A percentile compares a stretch with the other conserved stretches of the same genome.
These are phyloP conservation scores for Tephrocybe sp. DNA, from an alignment of 768 basidiomycete species.

Conservation along the genomic window DNA sequence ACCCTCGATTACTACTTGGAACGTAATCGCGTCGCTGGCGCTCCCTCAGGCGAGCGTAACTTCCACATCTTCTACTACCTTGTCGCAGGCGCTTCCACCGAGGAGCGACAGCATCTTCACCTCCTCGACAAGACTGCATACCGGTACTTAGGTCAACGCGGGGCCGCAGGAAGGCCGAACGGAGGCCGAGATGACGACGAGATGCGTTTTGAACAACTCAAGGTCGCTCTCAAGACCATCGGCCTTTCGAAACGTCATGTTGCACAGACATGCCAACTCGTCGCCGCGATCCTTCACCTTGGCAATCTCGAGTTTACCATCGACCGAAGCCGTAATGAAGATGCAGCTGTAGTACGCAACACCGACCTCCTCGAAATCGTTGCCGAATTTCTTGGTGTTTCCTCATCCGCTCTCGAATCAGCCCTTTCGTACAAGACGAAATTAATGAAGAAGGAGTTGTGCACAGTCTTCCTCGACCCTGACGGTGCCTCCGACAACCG, in stretches of 20 bases:
- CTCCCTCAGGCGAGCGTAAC: constrained; percentile 90
- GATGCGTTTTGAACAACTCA: constrained; percentile 90
- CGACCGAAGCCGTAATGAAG: constrained; percentile 82
- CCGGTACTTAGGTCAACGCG: constrained; percentile 81
- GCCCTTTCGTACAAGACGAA: constrained; percentile 90
- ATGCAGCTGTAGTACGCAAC: constrained; percentile 91
- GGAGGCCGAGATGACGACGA: constrained; percentile 75
- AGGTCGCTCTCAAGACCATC: constrained; percentile 89
- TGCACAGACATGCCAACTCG: constrained; percentile 91
- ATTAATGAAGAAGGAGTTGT: constrained; percentile 93
- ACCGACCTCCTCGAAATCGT: constrained; percentile 78
- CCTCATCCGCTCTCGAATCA: constrained; percentile 67
- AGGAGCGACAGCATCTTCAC: constrained; percentile 88
- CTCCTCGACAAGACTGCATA: constrained; percentile 80
- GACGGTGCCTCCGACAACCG: constrained; percentile 92
- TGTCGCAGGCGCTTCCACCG: constrained; percentile 83
- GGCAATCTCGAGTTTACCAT: constrained; percentile 93
- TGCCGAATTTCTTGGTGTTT: constrained; percentile 89
- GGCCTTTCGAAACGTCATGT: constrained; percentile 95
- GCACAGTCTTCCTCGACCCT: constrained; percentile 93
- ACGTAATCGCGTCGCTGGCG: constrained; percentile 82
- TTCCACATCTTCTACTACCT: constrained; percentile 99
- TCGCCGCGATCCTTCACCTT: constrained; percentile 94
- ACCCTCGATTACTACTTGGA: constrained; percentile 97
- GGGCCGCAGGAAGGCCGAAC: constrained; percentile 39